These are phyloP conservation scores for Sesbania bispinosa DNA, from an alignment of 306 rosid species.

Conservation along the genomic window DNA sequence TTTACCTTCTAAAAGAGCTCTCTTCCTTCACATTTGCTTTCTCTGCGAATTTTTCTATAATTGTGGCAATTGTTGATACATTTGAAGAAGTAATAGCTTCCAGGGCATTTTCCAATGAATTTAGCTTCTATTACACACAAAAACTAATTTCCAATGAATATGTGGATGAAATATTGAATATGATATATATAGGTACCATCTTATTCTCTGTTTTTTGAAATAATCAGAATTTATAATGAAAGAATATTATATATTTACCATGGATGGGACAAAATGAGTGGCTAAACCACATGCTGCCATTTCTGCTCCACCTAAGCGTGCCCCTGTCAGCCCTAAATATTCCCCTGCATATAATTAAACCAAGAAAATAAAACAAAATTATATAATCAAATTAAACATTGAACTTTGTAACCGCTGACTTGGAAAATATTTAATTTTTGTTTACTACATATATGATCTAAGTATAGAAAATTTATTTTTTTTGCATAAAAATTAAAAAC, in stretches of 20 bases:
- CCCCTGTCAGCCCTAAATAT: conserved; percentile 23
- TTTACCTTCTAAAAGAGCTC: conserved; percentile 17
- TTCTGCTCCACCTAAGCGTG: conserved; percentile 29
- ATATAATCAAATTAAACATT: too few relatives aligned
- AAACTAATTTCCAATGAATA: not conserved
- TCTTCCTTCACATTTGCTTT: not conserved
- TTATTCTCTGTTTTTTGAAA: too few relatives aligned
- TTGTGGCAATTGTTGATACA: not conserved
- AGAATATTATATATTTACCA: not conserved
- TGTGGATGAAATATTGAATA: not conserved
- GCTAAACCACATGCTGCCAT: conserved; percentile 34
- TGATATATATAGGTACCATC: not conserved
- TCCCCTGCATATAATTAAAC: conserved; percentile 12
- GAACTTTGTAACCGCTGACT: too few relatives aligned
- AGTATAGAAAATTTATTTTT: too few relatives aligned
- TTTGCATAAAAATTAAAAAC: too few relatives aligned
- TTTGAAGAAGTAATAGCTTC: not conserved
- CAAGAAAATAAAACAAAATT: not conserved
- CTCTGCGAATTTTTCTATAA: conserved; percentile 1
- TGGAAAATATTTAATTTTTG: too few relatives aligned
- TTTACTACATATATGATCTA: too few relatives aligned
- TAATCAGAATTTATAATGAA: not conserved
- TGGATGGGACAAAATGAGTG: conserved; percentile 32
- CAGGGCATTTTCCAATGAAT: conserved; percentile 22
- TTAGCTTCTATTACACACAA: conserved; percentile 12